Conservation (phyloP, 2,329 filamentous ascomycete genomes). For the Sarocladium oryzae region DNA sequence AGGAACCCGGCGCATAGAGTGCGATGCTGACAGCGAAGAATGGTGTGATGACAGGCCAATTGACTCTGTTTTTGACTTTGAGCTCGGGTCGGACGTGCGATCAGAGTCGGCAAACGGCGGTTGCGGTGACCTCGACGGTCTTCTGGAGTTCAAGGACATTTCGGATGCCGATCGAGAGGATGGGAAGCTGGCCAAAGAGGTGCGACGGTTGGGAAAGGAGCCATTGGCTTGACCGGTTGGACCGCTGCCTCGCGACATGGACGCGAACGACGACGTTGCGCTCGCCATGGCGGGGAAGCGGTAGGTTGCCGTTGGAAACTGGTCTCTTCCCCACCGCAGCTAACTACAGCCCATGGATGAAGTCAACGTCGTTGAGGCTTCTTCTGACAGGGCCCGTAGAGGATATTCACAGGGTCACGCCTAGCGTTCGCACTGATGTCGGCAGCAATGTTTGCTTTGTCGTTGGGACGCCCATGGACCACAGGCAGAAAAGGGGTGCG, state of each 20-base stretch:
- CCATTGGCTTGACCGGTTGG: slow-evolving; percentile 25
- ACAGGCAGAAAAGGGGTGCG: slow-evolving; percentile 1
- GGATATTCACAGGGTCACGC: no score
- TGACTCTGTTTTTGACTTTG: slow-evolving; percentile 54
- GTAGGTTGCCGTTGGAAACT: slow-evolving; percentile 1
- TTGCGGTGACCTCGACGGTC: slow-evolving; percentile 50
- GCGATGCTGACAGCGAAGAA: slow-evolving; percentile 46
- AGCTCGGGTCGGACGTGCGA: slow-evolving; percentile 52
- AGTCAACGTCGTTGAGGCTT: background rate
- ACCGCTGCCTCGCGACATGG: slow-evolving; percentile 31
- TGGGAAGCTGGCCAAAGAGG: slow-evolving; percentile 60
- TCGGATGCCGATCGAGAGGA: slow-evolving; percentile 52
- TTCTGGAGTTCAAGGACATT: slow-evolving; percentile 44
- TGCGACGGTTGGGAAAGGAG: slow-evolving; percentile 30
- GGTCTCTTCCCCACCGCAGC: slow-evolving; percentile 6
- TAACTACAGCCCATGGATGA: background rate
- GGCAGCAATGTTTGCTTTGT: background rate
- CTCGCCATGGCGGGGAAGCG: slow-evolving; percentile 21
- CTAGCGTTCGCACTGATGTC: background rate
- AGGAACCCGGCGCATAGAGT: background rate
- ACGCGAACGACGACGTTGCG: slow-evolving; percentile 36
- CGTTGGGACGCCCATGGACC: background rate
- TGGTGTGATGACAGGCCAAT: slow-evolving; percentile 55
- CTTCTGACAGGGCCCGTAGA: background rate
- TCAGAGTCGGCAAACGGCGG: slow-evolving; percentile 45